phyloP scores from a whole-genome alignment of 169 alveolate species.

The Babesia ovata region DNA sequence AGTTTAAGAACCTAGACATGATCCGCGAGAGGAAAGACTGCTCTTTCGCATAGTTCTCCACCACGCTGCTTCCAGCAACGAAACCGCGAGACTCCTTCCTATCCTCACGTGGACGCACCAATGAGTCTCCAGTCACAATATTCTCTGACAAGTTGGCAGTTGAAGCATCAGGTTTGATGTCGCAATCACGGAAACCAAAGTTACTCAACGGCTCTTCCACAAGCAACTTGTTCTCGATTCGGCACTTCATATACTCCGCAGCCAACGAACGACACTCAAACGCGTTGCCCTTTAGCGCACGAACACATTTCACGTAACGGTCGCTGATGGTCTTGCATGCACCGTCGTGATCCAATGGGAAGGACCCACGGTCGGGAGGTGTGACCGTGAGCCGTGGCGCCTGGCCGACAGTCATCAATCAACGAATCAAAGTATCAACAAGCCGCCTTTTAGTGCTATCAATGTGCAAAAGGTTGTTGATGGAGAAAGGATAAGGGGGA shows the following conservation, averaged over 20 bases:
- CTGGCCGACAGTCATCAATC: conserved; percentile 55
- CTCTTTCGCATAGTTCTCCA: conserved; percentile 45
- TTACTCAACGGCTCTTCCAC: conserved; percentile 54
- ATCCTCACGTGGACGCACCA: conserved; percentile 25
- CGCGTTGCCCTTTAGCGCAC: conserved; percentile 51
- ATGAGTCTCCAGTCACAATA: conserved; percentile 20
- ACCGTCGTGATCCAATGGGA: conserved; percentile 75
- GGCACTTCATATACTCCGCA: conserved; percentile 63
- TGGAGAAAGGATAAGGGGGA: no score
- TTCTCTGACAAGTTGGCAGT: neutral
- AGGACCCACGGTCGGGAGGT: conserved; percentile 78
- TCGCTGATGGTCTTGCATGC: conserved; percentile 42
- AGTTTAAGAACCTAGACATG: conserved; percentile 47
- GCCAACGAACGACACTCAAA: conserved; percentile 59
- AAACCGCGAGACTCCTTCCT: conserved; percentile 58
- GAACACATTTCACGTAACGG: conserved; percentile 55
- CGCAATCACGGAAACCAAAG: conserved; percentile 57
- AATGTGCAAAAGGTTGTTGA: no score
- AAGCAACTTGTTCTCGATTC: conserved; percentile 63
- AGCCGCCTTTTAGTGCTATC: no score
- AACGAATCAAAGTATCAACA: no score
- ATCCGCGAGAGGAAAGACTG: conserved; percentile 46
- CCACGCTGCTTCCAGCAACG: conserved; percentile 46
- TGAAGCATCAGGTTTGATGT: conserved; percentile 13
- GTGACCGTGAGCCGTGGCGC: conserved; percentile 43